Percentiles rank a stretch among this genome's conserved stretches.
These are phyloP conservation scores for Glebionis coronaria DNA, from an alignment of 129 eudicot genomes.

Conservation along the genomic window DNA sequence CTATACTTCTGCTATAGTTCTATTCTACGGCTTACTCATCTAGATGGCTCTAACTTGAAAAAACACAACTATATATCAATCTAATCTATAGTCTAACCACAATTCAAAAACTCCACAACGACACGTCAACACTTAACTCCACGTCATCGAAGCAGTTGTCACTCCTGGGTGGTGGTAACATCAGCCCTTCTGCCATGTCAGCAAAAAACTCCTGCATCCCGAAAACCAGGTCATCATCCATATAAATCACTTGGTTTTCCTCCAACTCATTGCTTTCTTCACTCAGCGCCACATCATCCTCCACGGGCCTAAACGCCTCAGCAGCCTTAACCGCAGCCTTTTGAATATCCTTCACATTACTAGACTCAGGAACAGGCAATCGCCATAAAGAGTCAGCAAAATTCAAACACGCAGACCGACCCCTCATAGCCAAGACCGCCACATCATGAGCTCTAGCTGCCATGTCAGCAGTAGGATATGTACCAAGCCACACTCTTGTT, in stretches of 20 bases:
- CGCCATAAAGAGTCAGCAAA: constrained; percentile 87
- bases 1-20: too few species aligned
- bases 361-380: constrained; percentile 56
- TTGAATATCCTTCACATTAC: constrained; percentile 62
- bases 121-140: constrained; percentile 39
- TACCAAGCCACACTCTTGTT: constrained; percentile 74
- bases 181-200: constrained; percentile 71
- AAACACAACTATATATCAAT: too few species aligned
- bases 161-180: constrained; percentile 58
- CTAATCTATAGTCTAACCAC: background rate
- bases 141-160: constrained; percentile 34
- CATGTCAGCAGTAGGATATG: constrained; percentile 74
- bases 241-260: constrained; percentile 19
- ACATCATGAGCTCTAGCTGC: constrained; percentile 95
- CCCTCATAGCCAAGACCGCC: constrained; percentile 66
- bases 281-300: constrained; percentile 1
- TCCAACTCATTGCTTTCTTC: background rate
- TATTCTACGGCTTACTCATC: too few species aligned
- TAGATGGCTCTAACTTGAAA: too few species aligned
- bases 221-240: constrained; percentile 60
- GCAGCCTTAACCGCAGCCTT: constrained; percentile 78
- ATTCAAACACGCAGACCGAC: constrained; percentile 66
- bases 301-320: constrained; percentile 47
- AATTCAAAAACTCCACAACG: constrained; percentile 52
- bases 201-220: constrained; percentile 58